Percentiles rank a stretch among this genome's conserved stretches.
These are phyloP conservation scores for Botrytis squamosa DNA, from an alignment of 2,329 filamentous ascomycete species.

Conservation along the genomic window DNA sequence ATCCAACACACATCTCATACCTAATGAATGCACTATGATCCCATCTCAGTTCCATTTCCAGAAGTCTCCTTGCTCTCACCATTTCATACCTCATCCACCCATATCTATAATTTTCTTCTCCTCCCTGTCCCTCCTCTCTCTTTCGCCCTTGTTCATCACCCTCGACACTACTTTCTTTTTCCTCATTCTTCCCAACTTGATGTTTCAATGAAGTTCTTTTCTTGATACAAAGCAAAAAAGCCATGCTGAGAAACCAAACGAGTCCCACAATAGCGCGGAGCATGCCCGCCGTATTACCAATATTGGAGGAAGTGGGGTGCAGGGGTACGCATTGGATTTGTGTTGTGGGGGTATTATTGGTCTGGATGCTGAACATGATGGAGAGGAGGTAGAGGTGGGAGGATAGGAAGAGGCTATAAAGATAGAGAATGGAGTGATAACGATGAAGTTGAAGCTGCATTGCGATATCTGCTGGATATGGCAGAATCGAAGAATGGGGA, in stretches of 20 bases:
- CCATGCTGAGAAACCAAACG: not conserved
- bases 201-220: not conserved
- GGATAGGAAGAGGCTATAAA: not conserved
- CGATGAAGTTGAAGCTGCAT: not conserved
- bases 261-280: not conserved
- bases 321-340: not conserved
- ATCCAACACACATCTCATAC: conserved; percentile 1
- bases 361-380: no score
- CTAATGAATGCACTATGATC: not conserved
- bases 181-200: not conserved
- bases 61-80: not conserved
- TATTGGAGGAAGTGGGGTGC: not conserved
- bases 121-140: not conserved
- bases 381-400: not conserved
- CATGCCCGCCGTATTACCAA: not conserved
- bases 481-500: no score
- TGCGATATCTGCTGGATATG: not conserved
- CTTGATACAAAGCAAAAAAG: not conserved
- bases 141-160: not conserved
- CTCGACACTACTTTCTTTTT: no score
- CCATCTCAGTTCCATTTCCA: not conserved
- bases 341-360: not conserved
- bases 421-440: not conserved
- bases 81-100: not conserved
- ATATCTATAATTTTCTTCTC: not conserved